A percentile compares a stretch with the other conserved stretches of the same genome.
Conservation (phyloP, 257 asterid species). For the Solanum dulcamara region DNA sequence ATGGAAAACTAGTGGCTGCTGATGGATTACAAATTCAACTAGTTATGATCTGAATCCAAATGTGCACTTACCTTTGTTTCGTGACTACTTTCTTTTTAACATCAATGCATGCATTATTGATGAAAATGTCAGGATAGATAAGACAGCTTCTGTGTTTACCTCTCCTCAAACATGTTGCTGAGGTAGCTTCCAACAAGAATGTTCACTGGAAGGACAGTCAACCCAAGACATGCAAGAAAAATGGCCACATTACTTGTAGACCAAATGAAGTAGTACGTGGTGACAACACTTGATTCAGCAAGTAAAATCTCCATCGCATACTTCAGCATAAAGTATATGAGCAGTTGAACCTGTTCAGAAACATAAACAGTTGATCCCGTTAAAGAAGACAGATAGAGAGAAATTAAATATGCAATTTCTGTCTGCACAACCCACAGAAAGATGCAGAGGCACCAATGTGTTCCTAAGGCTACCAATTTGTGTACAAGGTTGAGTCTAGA, state of each 20-base stretch:
- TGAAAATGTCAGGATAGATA: not conserved
- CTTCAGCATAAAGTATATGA: conserved; percentile 94
- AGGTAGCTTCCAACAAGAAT: conserved; percentile 76
- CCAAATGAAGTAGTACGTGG: conserved; percentile 83
- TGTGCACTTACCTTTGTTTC: not conserved
- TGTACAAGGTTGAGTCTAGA: not conserved
- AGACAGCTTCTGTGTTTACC: conserved; percentile 29
- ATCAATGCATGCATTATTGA: not conserved
- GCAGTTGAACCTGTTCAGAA: conserved; percentile 73
- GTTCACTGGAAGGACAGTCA: conserved; percentile 87
- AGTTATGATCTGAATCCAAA: not conserved
- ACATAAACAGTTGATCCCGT: not conserved
- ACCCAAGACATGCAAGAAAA: conserved; percentile 83
- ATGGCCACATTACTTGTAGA: conserved; percentile 72
- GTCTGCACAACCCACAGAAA: not conserved
- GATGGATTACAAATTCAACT: not conserved
- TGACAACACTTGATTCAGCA: conserved; percentile 90
- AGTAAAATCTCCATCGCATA: conserved; percentile 93
- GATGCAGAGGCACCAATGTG: not conserved
- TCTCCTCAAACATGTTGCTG: conserved; percentile 91
- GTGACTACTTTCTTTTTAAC: not conserved
- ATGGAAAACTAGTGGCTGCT: not conserved
- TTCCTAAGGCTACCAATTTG: not conserved
- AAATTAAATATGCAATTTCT: not conserved
- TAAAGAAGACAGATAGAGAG: not conserved